Conservation (phyloP, 345 rosid genomes). For the Lepidium africanum region DNA sequence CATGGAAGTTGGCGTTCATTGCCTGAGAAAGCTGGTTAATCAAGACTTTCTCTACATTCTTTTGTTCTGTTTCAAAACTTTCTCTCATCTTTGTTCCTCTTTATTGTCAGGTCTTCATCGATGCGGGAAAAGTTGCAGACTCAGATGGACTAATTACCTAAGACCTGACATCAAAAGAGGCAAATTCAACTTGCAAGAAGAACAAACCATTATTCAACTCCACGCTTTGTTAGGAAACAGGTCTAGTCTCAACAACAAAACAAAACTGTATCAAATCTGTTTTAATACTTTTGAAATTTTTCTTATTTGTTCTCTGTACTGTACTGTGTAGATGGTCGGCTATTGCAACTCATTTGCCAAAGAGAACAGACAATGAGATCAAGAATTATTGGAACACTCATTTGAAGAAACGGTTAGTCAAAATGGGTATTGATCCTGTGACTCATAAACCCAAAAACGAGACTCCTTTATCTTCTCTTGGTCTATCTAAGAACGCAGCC, state of each 20-base stretch:
- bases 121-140: conserved; percentile 92
- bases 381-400: conserved; percentile 82
- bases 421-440: conserved; percentile 80
- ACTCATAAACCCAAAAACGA: conserved; percentile 72
- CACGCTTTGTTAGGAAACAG: conserved; percentile 30
- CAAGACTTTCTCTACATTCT: not conserved
- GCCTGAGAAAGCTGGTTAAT: conserved; percentile 75
- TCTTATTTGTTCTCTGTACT: not conserved
- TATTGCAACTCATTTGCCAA: conserved; percentile 71
- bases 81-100: not conserved
- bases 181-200: conserved; percentile 31
- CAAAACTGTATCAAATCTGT: not conserved
- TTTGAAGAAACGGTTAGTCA: conserved; percentile 54
- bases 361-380: conserved; percentile 73
- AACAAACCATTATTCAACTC: conserved; percentile 29
- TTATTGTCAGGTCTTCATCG: conserved; percentile 60
- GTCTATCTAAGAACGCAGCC: conserved; percentile 55
- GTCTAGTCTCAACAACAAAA: not conserved
- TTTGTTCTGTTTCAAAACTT: not conserved
- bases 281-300: not conserved
- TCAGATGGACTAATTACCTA: conserved; percentile 58
- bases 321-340: conserved; percentile 57
- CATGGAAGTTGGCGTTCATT: conserved; percentile 94
- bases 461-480: conserved; percentile 40
- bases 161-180: conserved; percentile 33